Evolutionary conservation across 495 filamentous ascomycete species (phyloP), one percentile per base, ranked within the genome.

Genomic region (Astrothelium macrocarpum): DNA sequence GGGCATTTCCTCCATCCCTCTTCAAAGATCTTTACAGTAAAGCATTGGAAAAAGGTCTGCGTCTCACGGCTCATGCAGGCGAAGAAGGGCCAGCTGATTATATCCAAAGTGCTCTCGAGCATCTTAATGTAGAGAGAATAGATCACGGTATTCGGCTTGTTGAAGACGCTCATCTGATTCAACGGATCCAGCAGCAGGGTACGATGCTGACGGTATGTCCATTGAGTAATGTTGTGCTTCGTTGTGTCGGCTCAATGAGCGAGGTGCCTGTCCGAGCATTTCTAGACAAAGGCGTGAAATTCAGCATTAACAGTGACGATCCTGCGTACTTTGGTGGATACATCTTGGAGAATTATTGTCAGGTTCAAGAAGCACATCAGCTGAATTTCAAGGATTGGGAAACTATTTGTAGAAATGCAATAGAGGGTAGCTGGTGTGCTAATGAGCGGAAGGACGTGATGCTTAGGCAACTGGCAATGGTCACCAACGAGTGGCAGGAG

Each of bases 311-410:
- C 59, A 71, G 67, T 53, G 74, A 93, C 70, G 88, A 91, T 71
- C 88, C 88, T 56, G 88, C 87, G 11, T 93, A 91, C 72, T 91
- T 91, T 78, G 87, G 87, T 5, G 86, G 84, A 0, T 90, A 89
- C 72, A 84, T 90, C 61, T 74, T 87, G 64, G 85, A 88, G 69
- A 90, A 90, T 66, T 90, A 88, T 71, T 89, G 84, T 65, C 85
- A 84, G 2, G 85, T 90, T 14, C 85, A 90, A 71, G 87, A 89
- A 63, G 85, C 86, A 18, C 87, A 87, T 73, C 70, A 77, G 32
- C 66, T 93, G 64, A 78, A 70, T 20, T 70, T 84, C 2, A 69
- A 75, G 23, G 87, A 91, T 64, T 91, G 88, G 89, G 77, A 73
- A 68, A 71, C 59, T 3, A 85, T 93, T 68, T 83, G 80, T 14